phyloP scores from a whole-genome alignment of 2,329 filamentous ascomycete species.

The Orbilia javanica region DNA sequence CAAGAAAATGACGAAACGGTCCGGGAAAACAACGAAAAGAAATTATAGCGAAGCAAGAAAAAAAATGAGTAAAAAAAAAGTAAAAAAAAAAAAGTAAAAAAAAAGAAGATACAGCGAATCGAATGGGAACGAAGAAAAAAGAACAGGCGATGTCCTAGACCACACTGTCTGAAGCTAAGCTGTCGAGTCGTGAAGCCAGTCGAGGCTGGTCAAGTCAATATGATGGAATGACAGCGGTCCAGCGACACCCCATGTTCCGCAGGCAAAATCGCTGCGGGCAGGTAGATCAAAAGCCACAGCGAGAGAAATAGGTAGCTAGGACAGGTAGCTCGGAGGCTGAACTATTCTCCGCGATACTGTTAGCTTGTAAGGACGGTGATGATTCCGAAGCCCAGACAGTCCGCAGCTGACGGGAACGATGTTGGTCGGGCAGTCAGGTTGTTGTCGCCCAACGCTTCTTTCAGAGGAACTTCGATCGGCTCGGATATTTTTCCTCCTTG shows the following conservation, averaged over 20 bases:
- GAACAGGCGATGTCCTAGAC: conserved; percentile 30
- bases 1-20: conserved; percentile 11
- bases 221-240: conserved; percentile 50
- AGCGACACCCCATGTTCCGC: conserved; percentile 58
- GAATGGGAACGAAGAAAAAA: conserved; percentile 31
- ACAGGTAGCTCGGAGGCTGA: conserved; percentile 9
- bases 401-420: conserved; percentile 18
- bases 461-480: conserved; percentile 33
- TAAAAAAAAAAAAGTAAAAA: conserved; percentile 6
- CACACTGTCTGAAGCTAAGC: conserved; percentile 34
- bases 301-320: conserved; percentile 3
- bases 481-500: conserved; percentile 35
- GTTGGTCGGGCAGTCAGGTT: conserved; percentile 42
- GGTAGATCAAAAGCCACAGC: conserved; percentile 24
- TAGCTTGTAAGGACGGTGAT: conserved; percentile 14
- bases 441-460: conserved; percentile 53
- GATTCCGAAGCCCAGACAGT: conserved; percentile 16
- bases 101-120: conserved; percentile 48
- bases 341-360: not conserved
- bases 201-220: conserved; percentile 42
- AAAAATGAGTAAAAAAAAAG: not conserved
- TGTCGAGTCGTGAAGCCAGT: conserved; percentile 36
- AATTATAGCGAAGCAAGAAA: not conserved
- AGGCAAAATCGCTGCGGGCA: conserved; percentile 23
- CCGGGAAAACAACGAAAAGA: conserved; percentile 5